Conservation (phyloP, 1,284 basidiomycete genomes). For the Austropuccinia psidii region DNA sequence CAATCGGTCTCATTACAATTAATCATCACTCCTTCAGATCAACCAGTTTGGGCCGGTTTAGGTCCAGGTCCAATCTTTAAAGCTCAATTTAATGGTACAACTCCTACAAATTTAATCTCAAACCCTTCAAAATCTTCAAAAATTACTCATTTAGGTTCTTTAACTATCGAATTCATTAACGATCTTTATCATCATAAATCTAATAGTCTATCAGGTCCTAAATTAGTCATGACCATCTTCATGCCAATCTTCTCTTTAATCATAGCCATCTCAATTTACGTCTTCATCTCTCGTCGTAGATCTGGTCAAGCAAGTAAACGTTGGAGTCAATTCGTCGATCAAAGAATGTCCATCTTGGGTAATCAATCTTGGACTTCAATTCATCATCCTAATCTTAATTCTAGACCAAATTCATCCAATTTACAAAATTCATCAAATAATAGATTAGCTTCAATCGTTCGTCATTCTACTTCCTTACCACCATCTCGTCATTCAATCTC, state of each 20-base stretch:
- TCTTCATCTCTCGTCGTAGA: constrained; percentile 19
- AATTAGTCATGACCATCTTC: constrained; percentile 8
- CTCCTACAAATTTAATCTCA: not conserved
- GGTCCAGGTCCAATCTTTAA: constrained; percentile 20
- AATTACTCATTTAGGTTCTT: not conserved
- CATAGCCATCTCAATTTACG: constrained; percentile 1
- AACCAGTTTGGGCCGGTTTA: constrained; percentile 24
- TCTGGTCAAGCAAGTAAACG: constrained; percentile 27
- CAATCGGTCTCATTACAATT: constrained; percentile 11
- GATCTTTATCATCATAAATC: constrained; percentile 5
- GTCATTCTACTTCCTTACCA: constrained; percentile 28
- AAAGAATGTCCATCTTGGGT: constrained; percentile 22
- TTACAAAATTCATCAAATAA: not conserved
- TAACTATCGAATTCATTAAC: constrained; percentile 15
- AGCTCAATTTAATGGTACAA: constrained; percentile 31
- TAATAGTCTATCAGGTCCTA: not conserved
- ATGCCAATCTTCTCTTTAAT: constrained; percentile 16
- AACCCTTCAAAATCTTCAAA: not conserved
- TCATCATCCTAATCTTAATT: not conserved
- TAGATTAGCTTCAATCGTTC: constrained; percentile 22
- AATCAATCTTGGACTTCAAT: not conserved
- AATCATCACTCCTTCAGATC: constrained; percentile 14
- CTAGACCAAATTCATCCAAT: no score
- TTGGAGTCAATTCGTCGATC: constrained; percentile 31
- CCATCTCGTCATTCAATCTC: not conserved